These are phyloP conservation scores for Trypanosoma brucei DNA, from an alignment of 208 protist genomes.

Conservation along the genomic window DNA sequence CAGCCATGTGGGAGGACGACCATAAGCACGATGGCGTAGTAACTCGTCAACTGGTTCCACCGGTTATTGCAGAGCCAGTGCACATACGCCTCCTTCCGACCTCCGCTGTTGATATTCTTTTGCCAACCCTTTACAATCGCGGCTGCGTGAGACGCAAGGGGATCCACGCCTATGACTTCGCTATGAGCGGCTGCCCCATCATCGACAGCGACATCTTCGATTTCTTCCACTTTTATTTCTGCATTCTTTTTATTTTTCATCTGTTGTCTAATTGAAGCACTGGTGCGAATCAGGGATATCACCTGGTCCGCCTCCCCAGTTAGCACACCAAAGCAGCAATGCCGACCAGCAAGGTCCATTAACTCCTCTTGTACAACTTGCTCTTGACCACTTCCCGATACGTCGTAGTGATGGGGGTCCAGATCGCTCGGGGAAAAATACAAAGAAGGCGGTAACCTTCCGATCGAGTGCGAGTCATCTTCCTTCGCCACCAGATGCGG, in stretches of 20 bases:
- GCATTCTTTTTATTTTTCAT: neutral
- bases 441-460: slow-evolving; percentile 15
- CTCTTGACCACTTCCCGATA: slow-evolving; percentile 39
- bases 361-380: slow-evolving; percentile 77
- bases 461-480: neutral
- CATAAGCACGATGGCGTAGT: slow-evolving; percentile 71
- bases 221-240: neutral
- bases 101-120: neutral
- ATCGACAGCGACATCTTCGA: neutral
- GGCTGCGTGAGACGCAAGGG: neutral
- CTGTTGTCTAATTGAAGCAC: slow-evolving; percentile 14
- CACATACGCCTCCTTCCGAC: slow-evolving; percentile 4
- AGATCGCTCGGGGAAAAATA: slow-evolving; percentile 57
- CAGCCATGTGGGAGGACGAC: slow-evolving; percentile 38
- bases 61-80: slow-evolving; percentile 55
- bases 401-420: slow-evolving; percentile 33
- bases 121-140: neutral
- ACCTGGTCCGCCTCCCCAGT: slow-evolving; percentile 80
- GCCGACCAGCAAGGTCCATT: slow-evolving; percentile 37
- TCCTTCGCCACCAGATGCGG: neutral
- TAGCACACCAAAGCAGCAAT: slow-evolving; percentile 57
- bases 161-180: slow-evolving; percentile 2
- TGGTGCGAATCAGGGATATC: slow-evolving; percentile 29
- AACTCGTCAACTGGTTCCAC: slow-evolving; percentile 42
- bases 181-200: neutral